Evolutionary conservation across 1,284 basidiomycete species (phyloP).

Genomic region (Schizopora paradoxa): DNA sequence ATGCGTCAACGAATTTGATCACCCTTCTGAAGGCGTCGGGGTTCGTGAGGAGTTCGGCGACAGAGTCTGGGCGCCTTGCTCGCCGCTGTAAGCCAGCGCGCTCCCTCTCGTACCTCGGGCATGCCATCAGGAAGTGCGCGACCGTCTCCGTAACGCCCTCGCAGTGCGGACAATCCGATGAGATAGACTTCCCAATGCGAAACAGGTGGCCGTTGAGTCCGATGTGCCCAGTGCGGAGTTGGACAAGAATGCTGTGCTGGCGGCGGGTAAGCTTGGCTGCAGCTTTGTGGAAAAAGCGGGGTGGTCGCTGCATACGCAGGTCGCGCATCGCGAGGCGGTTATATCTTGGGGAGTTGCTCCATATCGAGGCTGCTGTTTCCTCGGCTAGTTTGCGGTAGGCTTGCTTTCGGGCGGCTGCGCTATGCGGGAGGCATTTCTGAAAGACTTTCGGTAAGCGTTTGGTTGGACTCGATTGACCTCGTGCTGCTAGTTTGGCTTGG

Average conservation of each 20-base stretch:
- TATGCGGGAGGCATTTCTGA: neutral
- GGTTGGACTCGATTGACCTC: slow-evolving; percentile 9
- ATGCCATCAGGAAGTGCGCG: slow-evolving; percentile 10
- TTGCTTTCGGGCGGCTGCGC: neutral
- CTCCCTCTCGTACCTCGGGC: slow-evolving; percentile 3
- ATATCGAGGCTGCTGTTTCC: neutral
- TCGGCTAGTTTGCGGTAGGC: no score
- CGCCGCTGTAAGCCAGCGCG: no score
- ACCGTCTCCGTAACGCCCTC: slow-evolving; percentile 3
- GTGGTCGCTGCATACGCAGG: neutral
- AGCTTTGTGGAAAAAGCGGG: neutral
- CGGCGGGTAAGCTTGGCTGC: neutral
- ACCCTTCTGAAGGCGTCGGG: no score
- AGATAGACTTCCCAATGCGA: slow-evolving; percentile 8
- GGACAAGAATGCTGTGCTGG: slow-evolving; percentile 9
- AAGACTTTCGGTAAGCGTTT: no score
- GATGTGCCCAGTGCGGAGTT: slow-evolving; percentile 15
- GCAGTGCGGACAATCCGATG: slow-evolving; percentile 8
- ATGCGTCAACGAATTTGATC: no score
- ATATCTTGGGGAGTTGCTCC: neutral
- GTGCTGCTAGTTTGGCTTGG: slow-evolving; percentile 20
- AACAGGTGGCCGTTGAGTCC: slow-evolving; percentile 11
- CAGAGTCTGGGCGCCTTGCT: no score
- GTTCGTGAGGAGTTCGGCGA: no score
- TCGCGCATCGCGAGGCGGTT: neutral